Percentiles rank a stretch among this genome's conserved stretches.
These are phyloP conservation scores for Talaromyces nanjingensis DNA, from an alignment of 495 filamentous ascomycete species.

Conservation along the genomic window DNA sequence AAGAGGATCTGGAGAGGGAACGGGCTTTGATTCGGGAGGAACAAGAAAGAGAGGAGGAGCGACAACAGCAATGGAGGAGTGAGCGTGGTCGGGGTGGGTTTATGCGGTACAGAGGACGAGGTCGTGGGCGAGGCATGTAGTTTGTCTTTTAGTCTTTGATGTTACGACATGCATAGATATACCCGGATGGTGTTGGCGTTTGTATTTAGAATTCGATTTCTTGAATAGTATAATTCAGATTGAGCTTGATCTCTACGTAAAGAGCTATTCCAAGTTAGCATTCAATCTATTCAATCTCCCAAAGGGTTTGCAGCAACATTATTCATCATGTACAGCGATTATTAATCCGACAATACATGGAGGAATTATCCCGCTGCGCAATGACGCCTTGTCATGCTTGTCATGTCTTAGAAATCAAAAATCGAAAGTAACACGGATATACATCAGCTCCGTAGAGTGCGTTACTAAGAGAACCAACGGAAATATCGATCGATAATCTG, in stretches of 20 bases:
- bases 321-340: neutral
- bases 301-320: neutral
- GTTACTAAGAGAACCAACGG: neutral
- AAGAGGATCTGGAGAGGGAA: conserved; percentile 54
- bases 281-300: neutral
- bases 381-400: neutral
- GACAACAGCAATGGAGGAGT: conserved; percentile 44
- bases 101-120: conserved; percentile 42
- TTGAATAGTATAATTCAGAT: neutral
- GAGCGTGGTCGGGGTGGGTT: conserved; percentile 41
- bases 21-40: conserved; percentile 48
- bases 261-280: neutral
- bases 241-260: neutral
- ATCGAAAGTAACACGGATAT: neutral
- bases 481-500: neutral
- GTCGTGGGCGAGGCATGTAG: conserved; percentile 36
- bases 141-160: neutral
- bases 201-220: neutral
- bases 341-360: neutral
- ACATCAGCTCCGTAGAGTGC: neutral
- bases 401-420: neutral
- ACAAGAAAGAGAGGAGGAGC: conserved; percentile 44
- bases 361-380: neutral
- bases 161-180: conserved; percentile 4
- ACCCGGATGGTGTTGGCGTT: neutral